A percentile compares a stretch with the other conserved stretches of the same genome.
These are phyloP conservation scores for Pseudohalonectria lignicola DNA, from an alignment of 2,329 filamentous ascomycete genomes.

Conservation along the genomic window DNA sequence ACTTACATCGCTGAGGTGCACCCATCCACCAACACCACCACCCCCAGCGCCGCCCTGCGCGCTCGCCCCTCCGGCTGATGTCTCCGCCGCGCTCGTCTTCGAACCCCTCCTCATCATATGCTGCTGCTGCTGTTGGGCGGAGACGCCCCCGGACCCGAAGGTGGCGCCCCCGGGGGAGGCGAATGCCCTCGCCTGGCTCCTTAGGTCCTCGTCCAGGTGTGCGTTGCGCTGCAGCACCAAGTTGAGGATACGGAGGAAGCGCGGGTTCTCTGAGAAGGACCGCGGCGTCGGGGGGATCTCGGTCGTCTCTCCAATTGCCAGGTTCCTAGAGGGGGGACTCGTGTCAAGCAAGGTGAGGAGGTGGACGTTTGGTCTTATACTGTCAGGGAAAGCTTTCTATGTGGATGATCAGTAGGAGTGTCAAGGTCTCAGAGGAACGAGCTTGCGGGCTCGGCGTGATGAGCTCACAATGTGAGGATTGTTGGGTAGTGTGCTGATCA, in stretches of 20 bases:
- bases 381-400: slow-evolving; percentile 47
- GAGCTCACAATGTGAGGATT: slow-evolving; percentile 40
- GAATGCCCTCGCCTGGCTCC: slow-evolving; percentile 43
- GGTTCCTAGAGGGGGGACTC: slow-evolving; percentile 36
- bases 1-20: slow-evolving; percentile 49
- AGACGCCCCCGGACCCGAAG: slow-evolving; percentile 39
- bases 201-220: slow-evolving; percentile 14
- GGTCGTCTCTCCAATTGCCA: slow-evolving; percentile 50
- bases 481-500: slow-evolving; percentile 33
- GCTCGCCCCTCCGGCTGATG: slow-evolving; percentile 43
- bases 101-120: slow-evolving; percentile 16
- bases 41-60: slow-evolving; percentile 50
- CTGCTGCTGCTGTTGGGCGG: slow-evolving; percentile 30
- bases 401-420: too few relatives aligned
- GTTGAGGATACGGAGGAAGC: slow-evolving; percentile 34
- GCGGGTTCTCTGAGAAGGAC: slow-evolving; percentile 47
- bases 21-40: slow-evolving; percentile 47
- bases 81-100: slow-evolving; percentile 19
- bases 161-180: slow-evolving; percentile 45
- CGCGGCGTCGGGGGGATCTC: slow-evolving; percentile 48
- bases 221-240: slow-evolving; percentile 19
- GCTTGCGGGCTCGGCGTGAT: neutral
- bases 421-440: too few relatives aligned
- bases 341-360: slow-evolving; percentile 50
- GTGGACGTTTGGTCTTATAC: slow-evolving; percentile 31